A percentile compares a stretch with the other conserved stretches of the same genome.
Evolutionary conservation across 202 grass and related monocot species (phyloP).

Genomic region (Digitaria exilis): DNA sequence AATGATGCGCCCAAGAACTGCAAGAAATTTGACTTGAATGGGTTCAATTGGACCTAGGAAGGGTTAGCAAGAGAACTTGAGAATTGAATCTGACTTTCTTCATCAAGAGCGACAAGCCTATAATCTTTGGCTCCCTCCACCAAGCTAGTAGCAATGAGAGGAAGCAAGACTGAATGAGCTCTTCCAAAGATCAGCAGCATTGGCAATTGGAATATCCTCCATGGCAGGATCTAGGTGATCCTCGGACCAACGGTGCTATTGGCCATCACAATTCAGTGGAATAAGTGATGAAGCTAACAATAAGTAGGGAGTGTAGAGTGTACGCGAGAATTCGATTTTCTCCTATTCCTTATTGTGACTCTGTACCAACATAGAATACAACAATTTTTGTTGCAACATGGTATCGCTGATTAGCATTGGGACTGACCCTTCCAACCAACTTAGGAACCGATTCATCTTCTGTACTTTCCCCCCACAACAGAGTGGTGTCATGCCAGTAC

Average conservation of each 20-base stretch:
- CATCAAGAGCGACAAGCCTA: background rate
- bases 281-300: slow-evolving; percentile 48
- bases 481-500: background rate
- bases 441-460: background rate
- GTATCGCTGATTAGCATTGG: background rate
- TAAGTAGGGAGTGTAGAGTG: slow-evolving; percentile 36
- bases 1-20: slow-evolving; percentile 49
- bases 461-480: background rate
- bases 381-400: slow-evolving; percentile 39
- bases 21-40: slow-evolving; percentile 93
- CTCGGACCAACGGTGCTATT: background rate
- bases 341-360: slow-evolving; percentile 34
- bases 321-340: slow-evolving; percentile 38
- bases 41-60: slow-evolving; percentile 79
- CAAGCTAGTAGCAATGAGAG: background rate
- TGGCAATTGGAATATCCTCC: slow-evolving; percentile 3
- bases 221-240: slow-evolving; percentile 7
- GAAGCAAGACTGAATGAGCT: slow-evolving; percentile 9
- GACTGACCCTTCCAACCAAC: background rate
- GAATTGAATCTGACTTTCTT: slow-evolving; percentile 14
- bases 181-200: slow-evolving; percentile 7
- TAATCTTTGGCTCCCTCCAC: background rate
- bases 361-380: slow-evolving; percentile 41
- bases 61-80: background rate
- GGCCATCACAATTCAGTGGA: slow-evolving; percentile 33